Conservation (phyloP, 176 grass and related monocot genomes). For the Zoysia pacifica region DNA sequence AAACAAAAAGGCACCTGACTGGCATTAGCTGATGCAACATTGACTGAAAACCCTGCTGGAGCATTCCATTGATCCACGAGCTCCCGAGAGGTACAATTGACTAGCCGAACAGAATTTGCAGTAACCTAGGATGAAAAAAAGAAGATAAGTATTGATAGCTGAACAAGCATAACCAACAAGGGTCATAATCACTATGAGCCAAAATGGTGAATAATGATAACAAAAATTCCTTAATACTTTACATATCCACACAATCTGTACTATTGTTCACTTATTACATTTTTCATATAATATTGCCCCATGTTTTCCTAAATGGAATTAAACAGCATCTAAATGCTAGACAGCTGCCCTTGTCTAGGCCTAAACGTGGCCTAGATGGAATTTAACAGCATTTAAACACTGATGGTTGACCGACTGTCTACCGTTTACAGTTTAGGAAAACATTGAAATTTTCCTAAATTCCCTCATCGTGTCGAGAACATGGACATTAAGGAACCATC, state of each 20-base stretch:
- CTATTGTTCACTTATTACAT: neutral
- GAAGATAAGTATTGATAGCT: slow-evolving; percentile 8
- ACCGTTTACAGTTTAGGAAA: too few relatives aligned
- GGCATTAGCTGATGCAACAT: slow-evolving; percentile 93
- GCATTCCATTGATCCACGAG: slow-evolving; percentile 94
- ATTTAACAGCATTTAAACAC: too few relatives aligned
- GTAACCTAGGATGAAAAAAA: slow-evolving; percentile 71
- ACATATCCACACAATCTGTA: neutral
- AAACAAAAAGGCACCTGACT: slow-evolving; percentile 60
- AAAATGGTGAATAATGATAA: slow-evolving; percentile 10
- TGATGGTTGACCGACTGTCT: too few relatives aligned
- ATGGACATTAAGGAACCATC: too few relatives aligned
- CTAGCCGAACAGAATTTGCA: slow-evolving; percentile 73
- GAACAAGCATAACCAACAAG: neutral
- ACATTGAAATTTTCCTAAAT: too few relatives aligned
- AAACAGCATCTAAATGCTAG: too few relatives aligned
- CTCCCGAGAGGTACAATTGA: slow-evolving; percentile 81
- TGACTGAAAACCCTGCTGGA: slow-evolving; percentile 78
- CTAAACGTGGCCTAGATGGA: too few relatives aligned
- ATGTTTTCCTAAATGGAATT: too few relatives aligned
- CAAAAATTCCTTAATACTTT: neutral
- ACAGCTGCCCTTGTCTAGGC: too few relatives aligned
- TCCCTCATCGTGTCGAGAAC: too few relatives aligned
- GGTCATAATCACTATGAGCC: neutral
- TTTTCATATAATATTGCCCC: neutral